phyloP scores from a whole-genome alignment of 176 grass and related monocot genomes.

The Zizania latifolia region DNA sequence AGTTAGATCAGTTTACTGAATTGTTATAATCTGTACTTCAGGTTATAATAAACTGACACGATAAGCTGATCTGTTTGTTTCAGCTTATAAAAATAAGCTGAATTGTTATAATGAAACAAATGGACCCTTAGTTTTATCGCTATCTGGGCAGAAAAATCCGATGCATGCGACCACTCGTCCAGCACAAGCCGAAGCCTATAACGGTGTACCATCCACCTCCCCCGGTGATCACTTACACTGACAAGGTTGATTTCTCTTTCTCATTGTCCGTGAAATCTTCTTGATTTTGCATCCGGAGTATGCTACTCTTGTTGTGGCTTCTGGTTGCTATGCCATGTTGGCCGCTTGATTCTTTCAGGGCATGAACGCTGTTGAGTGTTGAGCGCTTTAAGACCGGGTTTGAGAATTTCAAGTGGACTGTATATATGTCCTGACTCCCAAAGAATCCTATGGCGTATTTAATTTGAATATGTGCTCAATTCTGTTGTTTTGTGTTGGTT shows the following conservation, averaged over 20 bases:
- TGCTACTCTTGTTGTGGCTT: not conserved
- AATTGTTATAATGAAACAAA: no score
- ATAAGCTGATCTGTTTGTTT: no score
- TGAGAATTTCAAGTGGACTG: conserved; percentile 32
- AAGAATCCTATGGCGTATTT: not conserved
- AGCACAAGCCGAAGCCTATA: not conserved
- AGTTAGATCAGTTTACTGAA: no score
- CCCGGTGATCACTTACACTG: not conserved
- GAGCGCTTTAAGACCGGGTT: conserved; percentile 39
- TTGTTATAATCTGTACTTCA: no score
- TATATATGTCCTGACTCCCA: conserved; percentile 22
- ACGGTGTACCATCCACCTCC: not conserved
- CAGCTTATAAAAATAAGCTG: no score
- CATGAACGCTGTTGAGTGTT: conserved; percentile 14
- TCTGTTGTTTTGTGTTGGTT: not conserved
- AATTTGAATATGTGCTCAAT: not conserved
- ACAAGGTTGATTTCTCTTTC: not conserved
- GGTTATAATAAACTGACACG: no score
- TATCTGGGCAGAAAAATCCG: not conserved
- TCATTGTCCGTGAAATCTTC: not conserved
- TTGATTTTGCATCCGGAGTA: not conserved
- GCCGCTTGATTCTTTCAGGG: conserved; percentile 27
- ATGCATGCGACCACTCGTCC: not conserved
- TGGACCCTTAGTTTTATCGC: no score
- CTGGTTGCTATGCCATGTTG: not conserved